Conservation (phyloP, 805 yeast genomes). For the Candida argentea region DNA sequence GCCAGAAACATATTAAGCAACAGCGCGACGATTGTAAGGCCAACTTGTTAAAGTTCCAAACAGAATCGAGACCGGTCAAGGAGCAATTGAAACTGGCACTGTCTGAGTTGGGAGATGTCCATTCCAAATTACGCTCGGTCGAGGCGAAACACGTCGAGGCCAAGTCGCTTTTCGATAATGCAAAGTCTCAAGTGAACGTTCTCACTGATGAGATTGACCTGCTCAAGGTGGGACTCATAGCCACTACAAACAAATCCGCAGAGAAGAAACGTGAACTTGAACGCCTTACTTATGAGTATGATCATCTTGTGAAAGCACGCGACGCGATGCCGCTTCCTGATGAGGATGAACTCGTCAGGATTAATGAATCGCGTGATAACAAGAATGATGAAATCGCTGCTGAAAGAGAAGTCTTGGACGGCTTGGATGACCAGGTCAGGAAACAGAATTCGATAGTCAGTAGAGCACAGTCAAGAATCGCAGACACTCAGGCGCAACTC, state of each 20-base stretch:
- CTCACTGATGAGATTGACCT: constrained; percentile 12
- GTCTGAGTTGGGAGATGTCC: constrained; percentile 4
- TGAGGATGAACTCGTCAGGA: constrained; percentile 12
- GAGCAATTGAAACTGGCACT: constrained; percentile 4
- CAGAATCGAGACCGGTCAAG: constrained; percentile 15
- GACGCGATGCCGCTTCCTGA: constrained; percentile 17
- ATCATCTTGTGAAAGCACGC: constrained; percentile 11
- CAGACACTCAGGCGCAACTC: constrained; percentile 11
- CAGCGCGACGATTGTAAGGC: constrained; percentile 27
- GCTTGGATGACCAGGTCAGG: constrained; percentile 5
- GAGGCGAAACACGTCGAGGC: constrained; percentile 4
- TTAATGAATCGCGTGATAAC: constrained; percentile 13
- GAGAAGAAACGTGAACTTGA: constrained; percentile 7
- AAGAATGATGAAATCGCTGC: constrained; percentile 9
- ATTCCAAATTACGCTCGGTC: constrained; percentile 3
- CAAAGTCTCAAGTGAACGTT: constrained; percentile 2
- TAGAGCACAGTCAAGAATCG: constrained; percentile 1
- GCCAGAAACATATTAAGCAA: constrained; percentile 20
- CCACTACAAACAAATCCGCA: constrained; percentile 5
- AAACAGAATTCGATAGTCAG: constrained; percentile 1
- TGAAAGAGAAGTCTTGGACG: constrained; percentile 4
- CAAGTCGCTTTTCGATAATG: constrained; percentile 3
- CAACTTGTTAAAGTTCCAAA: constrained; percentile 16
- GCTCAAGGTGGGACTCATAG: constrained; percentile 6
- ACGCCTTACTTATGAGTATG: constrained; percentile 4